Percentiles rank a stretch among this genome's conserved stretches.
Conservation (phyloP, 371 early-diverging fungal species). For the Mucor saturninus region DNA sequence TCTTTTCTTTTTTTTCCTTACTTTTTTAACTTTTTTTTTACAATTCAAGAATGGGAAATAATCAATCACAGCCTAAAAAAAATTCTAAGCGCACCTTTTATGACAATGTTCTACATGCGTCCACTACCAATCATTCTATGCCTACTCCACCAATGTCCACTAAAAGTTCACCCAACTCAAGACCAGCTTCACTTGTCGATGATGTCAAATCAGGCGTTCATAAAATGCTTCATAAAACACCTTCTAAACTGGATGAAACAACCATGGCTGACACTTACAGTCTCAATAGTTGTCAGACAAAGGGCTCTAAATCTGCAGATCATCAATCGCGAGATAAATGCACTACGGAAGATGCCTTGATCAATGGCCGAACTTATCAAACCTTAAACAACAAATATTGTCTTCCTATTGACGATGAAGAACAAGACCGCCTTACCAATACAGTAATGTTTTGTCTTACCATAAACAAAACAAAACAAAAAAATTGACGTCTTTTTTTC, state of each 20-base stretch:
- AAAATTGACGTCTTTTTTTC: slow-evolving; percentile 4
- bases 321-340: background rate
- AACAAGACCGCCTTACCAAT: slow-evolving; percentile 42
- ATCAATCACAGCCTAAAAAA: background rate
- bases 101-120: background rate
- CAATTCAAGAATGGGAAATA: slow-evolving; percentile 11
- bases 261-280: background rate
- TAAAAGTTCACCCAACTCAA: slow-evolving; percentile 5
- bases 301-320: background rate
- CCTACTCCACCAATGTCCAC: slow-evolving; percentile 6
- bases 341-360: background rate
- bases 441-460: slow-evolving; percentile 25
- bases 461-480: slow-evolving; percentile 13
- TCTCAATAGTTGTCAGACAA: background rate
- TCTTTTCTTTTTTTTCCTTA: background rate
- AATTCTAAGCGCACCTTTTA: background rate
- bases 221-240: slow-evolving; percentile 8
- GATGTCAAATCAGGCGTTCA: slow-evolving; percentile 6
- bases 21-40: background rate
- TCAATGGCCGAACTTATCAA: slow-evolving; percentile 5
- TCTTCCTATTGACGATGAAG: slow-evolving; percentile 36
- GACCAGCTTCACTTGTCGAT: slow-evolving; percentile 12
- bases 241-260: background rate
- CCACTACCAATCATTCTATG: background rate
- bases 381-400: slow-evolving; percentile 26